Conservation (phyloP, 345 rosid genomes). For the Aquilaria sinensis region DNA sequence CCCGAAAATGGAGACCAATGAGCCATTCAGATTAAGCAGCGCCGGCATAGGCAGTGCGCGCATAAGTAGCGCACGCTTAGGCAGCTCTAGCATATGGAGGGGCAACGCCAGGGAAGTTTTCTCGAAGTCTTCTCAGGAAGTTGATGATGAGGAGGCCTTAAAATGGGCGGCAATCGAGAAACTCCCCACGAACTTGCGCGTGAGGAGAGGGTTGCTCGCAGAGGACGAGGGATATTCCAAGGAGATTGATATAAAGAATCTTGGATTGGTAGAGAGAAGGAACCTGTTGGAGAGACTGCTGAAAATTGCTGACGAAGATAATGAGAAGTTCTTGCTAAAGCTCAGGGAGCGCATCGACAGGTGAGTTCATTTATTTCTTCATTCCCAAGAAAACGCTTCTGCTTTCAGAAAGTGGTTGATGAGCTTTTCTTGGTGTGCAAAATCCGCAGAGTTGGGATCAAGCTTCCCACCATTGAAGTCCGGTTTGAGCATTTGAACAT, state of each 20-base stretch:
- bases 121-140: slow-evolving; percentile 38
- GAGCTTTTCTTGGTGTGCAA: too few relatives aligned
- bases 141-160: slow-evolving; percentile 57
- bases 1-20: slow-evolving; percentile 29
- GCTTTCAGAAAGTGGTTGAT: neutral
- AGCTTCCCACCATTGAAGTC: slow-evolving; percentile 83
- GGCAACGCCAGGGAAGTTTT: slow-evolving; percentile 34
- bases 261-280: slow-evolving; percentile 65
- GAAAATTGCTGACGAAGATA: slow-evolving; percentile 72
- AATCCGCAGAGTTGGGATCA: slow-evolving; percentile 65
- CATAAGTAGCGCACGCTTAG: slow-evolving; percentile 34
- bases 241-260: slow-evolving; percentile 59
- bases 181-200: slow-evolving; percentile 67
- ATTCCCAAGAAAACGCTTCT: neutral
- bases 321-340: slow-evolving; percentile 76
- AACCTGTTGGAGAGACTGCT: slow-evolving; percentile 66
- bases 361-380: slow-evolving; percentile 20
- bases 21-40: slow-evolving; percentile 22
- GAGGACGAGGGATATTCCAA: slow-evolving; percentile 38
- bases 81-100: slow-evolving; percentile 43
- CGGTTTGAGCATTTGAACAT: slow-evolving; percentile 67
- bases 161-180: slow-evolving; percentile 91
- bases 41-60: slow-evolving; percentile 34
- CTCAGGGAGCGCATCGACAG: slow-evolving; percentile 70
- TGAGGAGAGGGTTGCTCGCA: slow-evolving; percentile 62